A percentile compares a stretch with the other conserved stretches of the same genome.
phyloP scores from a whole-genome alignment of 768 basidiomycete genomes.

The Leccinum fibrillosum region DNA sequence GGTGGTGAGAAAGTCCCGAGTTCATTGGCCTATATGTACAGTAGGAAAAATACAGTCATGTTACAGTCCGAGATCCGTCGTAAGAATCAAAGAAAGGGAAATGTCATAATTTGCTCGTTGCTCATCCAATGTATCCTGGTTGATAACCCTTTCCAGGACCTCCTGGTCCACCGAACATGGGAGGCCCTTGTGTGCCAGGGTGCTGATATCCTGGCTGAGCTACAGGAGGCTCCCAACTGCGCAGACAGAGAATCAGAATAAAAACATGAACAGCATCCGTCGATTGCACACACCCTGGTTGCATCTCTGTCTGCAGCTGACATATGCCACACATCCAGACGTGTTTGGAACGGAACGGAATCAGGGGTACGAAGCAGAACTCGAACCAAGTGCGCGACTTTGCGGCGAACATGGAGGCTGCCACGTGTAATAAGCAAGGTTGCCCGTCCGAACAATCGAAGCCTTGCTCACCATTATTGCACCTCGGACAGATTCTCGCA shows the following conservation, averaged over 20 bases:
- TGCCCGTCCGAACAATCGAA: neutral
- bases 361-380: constrained; percentile 68
- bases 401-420: constrained; percentile 59
- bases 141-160: constrained; percentile 24
- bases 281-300: constrained; percentile 42
- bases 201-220: constrained; percentile 36
- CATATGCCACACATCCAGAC: constrained; percentile 75
- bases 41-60: neutral
- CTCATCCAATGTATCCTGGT: constrained; percentile 26
- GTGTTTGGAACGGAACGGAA: constrained; percentile 59
- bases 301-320: constrained; percentile 55
- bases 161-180: constrained; percentile 6
- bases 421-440: neutral
- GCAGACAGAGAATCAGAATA: neutral
- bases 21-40: constrained; percentile 4
- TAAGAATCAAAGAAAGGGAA: neutral
- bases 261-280: neutral
- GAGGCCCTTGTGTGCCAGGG: constrained; percentile 27
- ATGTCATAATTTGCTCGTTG: neutral
- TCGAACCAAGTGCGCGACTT: constrained; percentile 74
- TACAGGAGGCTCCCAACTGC: constrained; percentile 35
- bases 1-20: constrained; percentile 1
- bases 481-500: constrained; percentile 63
- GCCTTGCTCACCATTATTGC: constrained; percentile 62
- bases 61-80: neutral